Evolutionary conservation across 2,329 filamentous ascomycete species (phyloP), one percentile per base, ranked within the genome.

Genomic region (Escovopsis sp.): DNA sequence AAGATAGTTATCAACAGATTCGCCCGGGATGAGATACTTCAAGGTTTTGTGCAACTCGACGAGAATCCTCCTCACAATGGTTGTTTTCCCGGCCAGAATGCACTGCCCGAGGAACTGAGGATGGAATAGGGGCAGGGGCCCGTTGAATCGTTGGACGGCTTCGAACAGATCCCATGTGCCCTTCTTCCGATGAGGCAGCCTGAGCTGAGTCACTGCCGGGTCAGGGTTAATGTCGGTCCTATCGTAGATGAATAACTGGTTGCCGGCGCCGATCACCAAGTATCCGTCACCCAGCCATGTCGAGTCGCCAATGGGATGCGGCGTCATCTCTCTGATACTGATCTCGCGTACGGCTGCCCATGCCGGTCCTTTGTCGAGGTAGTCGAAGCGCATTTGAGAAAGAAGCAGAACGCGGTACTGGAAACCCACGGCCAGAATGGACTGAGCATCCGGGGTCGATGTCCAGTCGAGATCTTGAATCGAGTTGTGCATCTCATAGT

Each of bases 391-490:
- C 64, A 94, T 79, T 55, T 95, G 87, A 6, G 83, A 81, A 24
- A 94, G 72, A 2, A 95, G 68, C 27, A 93, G 63, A 5, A 95
- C 81, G 43, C 82, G 77, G 48, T 88, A 84, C n/a, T 81, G 80
- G 54, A 94, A 94, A 0, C 88, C 87, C n/a, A 95, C 84, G 1
- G 88, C 85, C 15, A 95, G 67, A 42, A 95, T 87, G 1, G 84
- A 89, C 54, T 94, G 86, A 39, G 78, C 79, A 57, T 94, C 85
- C 0, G 86, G 86, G 0, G 88, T 94, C 3, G 84, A 89, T 1
- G 87, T 89, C 89, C 89, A 95, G 58, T 94, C 87, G 11, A 95
- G 72, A 58, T 94, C 88, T 47, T 81, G 78, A 34, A 95, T 86
- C 6, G 71, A 73, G 51, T 91, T 82, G 45, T 81, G 72, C 11